A percentile compares a stretch with the other conserved stretches of the same genome.
Evolutionary conservation across 176 grass and related monocot genomes (phyloP).

Genomic region (Stipa capillata): DNA sequence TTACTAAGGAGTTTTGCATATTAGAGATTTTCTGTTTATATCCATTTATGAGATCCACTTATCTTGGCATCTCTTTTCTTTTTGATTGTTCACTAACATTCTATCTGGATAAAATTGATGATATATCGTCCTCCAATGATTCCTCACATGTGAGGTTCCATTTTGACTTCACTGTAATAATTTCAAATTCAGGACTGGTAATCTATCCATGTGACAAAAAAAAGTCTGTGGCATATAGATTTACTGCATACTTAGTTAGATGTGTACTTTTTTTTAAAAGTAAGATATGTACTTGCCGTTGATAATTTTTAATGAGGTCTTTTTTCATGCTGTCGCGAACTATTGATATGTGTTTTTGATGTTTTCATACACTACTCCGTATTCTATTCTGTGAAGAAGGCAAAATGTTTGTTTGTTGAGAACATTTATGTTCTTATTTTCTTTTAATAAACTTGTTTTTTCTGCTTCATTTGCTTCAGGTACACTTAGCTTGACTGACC

Average conservation of each 20-base stretch:
- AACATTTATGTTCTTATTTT: background rate
- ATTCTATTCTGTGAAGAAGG: background rate
- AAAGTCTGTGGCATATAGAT: background rate
- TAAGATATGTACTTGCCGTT: background rate
- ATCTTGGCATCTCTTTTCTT: background rate
- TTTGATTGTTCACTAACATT: background rate
- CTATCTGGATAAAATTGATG: background rate
- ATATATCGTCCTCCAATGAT: background rate
- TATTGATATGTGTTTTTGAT: background rate
- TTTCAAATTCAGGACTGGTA: background rate
- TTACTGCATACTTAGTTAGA: background rate
- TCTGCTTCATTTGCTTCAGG: slow-evolving; percentile 45
- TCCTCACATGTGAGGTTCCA: background rate
- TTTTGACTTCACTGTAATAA: background rate
- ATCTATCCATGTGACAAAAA: background rate
- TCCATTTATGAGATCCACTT: background rate
- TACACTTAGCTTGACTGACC: slow-evolving; percentile 51
- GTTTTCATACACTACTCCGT: background rate
- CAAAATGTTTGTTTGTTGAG: background rate
- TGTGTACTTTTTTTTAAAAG: no score
- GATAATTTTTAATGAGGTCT: background rate
- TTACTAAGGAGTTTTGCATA: background rate
- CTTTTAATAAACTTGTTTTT: background rate
- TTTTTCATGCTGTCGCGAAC: background rate
- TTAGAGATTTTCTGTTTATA: background rate